These are phyloP conservation scores for Vitis cinerea DNA, from an alignment of 164 flowering plant species.

Conservation along the genomic window DNA sequence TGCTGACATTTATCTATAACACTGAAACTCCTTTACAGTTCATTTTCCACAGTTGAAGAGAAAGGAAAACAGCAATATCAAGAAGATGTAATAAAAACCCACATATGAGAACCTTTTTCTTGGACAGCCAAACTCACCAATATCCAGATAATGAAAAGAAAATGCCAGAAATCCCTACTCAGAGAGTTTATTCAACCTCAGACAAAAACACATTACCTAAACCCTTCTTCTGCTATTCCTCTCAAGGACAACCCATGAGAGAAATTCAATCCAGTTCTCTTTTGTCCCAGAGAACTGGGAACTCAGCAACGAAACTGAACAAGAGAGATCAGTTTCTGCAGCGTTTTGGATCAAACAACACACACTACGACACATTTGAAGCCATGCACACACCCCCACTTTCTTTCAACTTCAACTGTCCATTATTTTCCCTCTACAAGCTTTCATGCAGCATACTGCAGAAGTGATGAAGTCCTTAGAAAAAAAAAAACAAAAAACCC, in stretches of 20 bases:
- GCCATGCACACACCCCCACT: background rate
- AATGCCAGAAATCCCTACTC: background rate
- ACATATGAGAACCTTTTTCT: background rate
- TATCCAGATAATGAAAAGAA: constrained; percentile 9
- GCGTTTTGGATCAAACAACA: background rate
- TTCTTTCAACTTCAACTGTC: too few species aligned
- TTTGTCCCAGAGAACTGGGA: background rate
- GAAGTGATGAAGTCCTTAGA: background rate
- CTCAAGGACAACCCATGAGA: constrained; percentile 7
- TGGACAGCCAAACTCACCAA: constrained; percentile 3
- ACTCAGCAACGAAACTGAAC: too few species aligned
- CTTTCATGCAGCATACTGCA: too few species aligned
- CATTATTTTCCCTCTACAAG: too few species aligned
- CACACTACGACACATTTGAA: background rate
- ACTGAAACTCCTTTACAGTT: background rate
- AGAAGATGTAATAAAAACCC: constrained; percentile 9
- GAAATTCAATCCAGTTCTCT: background rate
- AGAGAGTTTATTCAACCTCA: background rate
- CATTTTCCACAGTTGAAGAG: background rate
- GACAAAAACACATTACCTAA: background rate
- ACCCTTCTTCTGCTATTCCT: constrained; percentile 4
- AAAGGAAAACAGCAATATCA: constrained; percentile 4
- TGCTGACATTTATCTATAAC: background rate
- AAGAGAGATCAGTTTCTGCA: background rate
- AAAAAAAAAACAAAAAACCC: background rate